A percentile compares a stretch with the other conserved stretches of the same genome.
phyloP scores from a whole-genome alignment of 2,329 filamentous ascomycete species.

The Trichophyton schoenleinii region DNA sequence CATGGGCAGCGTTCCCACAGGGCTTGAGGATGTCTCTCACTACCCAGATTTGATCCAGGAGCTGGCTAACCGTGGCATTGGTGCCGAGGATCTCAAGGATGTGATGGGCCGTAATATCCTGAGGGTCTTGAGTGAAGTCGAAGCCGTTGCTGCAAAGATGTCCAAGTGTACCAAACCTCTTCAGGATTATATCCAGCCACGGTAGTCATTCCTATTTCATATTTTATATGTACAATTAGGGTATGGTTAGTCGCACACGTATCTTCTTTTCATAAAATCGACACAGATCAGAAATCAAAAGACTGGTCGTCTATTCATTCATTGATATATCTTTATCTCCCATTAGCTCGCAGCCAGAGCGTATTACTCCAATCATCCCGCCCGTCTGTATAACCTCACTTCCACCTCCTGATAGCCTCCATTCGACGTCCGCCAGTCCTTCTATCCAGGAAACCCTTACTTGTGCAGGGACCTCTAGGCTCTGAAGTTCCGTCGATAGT shows the following conservation, averaged over 20 bases:
- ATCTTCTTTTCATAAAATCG: too few species aligned
- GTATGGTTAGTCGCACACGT: background rate
- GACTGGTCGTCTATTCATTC: slow-evolving; percentile 4
- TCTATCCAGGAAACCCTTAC: slow-evolving; percentile 87
- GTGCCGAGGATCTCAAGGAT: slow-evolving; percentile 59
- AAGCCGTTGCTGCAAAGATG: slow-evolving; percentile 46
- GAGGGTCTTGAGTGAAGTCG: slow-evolving; percentile 71
- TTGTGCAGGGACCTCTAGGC: slow-evolving; percentile 71
- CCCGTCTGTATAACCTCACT: slow-evolving; percentile 85
- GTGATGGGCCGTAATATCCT: slow-evolving; percentile 70
- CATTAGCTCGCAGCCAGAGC: slow-evolving; percentile 71
- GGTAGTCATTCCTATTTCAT: background rate
- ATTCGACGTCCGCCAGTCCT: slow-evolving; percentile 84
- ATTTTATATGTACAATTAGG: background rate
- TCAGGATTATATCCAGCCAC: slow-evolving; percentile 3
- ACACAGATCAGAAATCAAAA: too few species aligned
- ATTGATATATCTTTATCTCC: slow-evolving; percentile 22
- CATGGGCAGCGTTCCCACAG: slow-evolving; percentile 46
- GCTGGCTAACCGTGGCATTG: slow-evolving; percentile 59
- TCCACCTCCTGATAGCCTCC: slow-evolving; percentile 74
- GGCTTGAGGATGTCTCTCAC: slow-evolving; percentile 73
- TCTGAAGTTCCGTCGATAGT: slow-evolving; percentile 66
- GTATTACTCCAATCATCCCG: slow-evolving; percentile 76
- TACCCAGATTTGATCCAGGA: slow-evolving; percentile 68
- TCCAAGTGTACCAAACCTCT: background rate